Percentiles rank a stretch among this genome's conserved stretches.
Conservation (phyloP, 2,329 filamentous ascomycete species). For the Penicillium sp. region DNA sequence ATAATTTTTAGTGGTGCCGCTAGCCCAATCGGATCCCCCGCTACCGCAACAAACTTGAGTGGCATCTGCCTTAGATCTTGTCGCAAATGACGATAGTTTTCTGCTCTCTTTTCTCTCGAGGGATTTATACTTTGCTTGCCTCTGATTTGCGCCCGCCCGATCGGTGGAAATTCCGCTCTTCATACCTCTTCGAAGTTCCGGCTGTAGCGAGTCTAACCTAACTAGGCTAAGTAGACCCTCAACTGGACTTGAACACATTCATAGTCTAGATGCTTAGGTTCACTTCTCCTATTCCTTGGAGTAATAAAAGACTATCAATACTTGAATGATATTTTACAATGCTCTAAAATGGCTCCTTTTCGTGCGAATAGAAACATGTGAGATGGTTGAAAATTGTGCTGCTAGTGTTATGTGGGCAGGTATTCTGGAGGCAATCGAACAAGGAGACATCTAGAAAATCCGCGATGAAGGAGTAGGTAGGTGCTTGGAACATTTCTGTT, state of each 20-base stretch:
- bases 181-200: not conserved
- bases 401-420: too few relatives aligned
- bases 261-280: not conserved
- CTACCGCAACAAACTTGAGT: constrained; percentile 1
- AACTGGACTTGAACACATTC: not conserved
- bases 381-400: too few relatives aligned
- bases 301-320: not conserved
- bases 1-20: constrained; percentile 48
- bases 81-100: not conserved
- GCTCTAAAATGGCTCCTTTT: too few relatives aligned
- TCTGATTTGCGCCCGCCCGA: not conserved
- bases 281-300: not conserved
- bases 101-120: not conserved
- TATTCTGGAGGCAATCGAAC: too few relatives aligned
- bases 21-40: constrained; percentile 42
- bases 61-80: not conserved
- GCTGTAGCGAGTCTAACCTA: not conserved
- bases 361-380: too few relatives aligned
- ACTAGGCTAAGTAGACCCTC: not conserved
- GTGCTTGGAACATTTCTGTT: too few relatives aligned
- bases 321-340: too few relatives aligned
- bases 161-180: not conserved
- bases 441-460: too few relatives aligned
- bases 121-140: not conserved
- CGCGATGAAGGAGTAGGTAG: too few relatives aligned